Conservation (phyloP, 805 yeast species). For the Zygosaccharomyces bisporus region DNA sequence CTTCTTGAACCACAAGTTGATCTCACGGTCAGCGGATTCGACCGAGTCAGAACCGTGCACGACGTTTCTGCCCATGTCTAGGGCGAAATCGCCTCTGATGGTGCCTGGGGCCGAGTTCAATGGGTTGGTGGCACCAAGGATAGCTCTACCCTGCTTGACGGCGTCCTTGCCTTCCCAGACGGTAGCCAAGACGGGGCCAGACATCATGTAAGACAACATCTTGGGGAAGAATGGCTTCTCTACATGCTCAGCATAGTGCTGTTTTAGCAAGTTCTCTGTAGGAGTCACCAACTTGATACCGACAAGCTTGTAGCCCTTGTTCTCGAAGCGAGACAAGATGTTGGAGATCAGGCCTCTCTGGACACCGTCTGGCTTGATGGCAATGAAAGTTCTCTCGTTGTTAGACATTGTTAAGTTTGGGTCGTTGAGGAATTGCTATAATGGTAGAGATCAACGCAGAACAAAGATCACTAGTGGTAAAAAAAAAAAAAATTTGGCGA, state of each 20-base stretch:
- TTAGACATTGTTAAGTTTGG: conserved; percentile 17
- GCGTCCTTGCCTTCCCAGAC: conserved; percentile 99
- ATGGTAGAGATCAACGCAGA: background rate
- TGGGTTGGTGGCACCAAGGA: conserved; percentile 99
- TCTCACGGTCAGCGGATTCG: conserved; percentile 95
- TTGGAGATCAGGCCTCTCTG: conserved; percentile 95
- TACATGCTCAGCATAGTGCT: conserved; percentile 94
- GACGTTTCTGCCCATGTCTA: conserved; percentile 99
- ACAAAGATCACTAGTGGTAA: background rate
- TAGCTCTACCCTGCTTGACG: conserved; percentile 96
- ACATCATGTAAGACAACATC: conserved; percentile 89
- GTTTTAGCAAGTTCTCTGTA: conserved; percentile 78
- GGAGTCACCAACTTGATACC: conserved; percentile 91
- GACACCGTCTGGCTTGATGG: conserved; percentile 99
- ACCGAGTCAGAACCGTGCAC: conserved; percentile 99
- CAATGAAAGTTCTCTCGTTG: conserved; percentile 86
- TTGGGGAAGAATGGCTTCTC: conserved; percentile 98
- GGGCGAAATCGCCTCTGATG: conserved; percentile 98
- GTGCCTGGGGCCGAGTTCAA: conserved; percentile 97
- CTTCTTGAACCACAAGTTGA: conserved; percentile 94
- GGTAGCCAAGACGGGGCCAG: conserved; percentile 98
- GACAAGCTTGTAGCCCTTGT: conserved; percentile 96
- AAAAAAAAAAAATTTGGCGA: background rate
- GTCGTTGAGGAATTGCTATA: background rate
- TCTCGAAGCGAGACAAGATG: conserved; percentile 89